Base-by-base conservation (phyloP, 139 green algal species). In the Deuterostichococcus epilithicus region DNA sequence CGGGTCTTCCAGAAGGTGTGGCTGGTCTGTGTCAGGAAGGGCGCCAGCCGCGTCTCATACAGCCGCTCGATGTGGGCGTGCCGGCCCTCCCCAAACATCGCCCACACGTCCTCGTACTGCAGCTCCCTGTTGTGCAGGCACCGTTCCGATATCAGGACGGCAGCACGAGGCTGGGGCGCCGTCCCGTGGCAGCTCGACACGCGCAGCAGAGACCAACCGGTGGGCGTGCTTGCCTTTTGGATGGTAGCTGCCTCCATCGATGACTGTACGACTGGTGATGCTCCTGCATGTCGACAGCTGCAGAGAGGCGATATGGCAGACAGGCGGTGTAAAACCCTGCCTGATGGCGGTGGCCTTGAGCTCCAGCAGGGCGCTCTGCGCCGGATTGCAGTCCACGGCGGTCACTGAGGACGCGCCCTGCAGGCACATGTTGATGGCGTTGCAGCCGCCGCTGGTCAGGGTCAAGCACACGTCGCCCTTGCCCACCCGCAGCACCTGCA, bases 321-420 rank as follows among this genome's bases (percentile, higher is more conserved):
- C n/a, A n/a, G n/a, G n/a, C n/a, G n/a, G n/a, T n/a, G n/a, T n/a
- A n/a, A n/a, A n/a, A n/a, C n/a, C n/a, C n/a, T n/a, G n/a, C n/a
- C 79, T 85, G 81, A 97, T 95, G 68, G 92, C 93, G 59, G 81
- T 75, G 35, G 82, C 71, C 83, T 99, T 99, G 5, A 99, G 88
- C 87, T 99, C 96, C 58, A 99, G 86, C 45, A 99, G 87, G 25
- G 92, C 92, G 13, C 78, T 90, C 84, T 98, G 95, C 10, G 96
- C 96, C 26, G 94, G 94, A 86, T 99, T 99, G 90, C 97, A 98
- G 90, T 99, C 96, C 67, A 99, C 96, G 3, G 86, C 90, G 58
- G 45, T 68, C 60, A 95, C 88, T 70, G 94, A 82, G 35, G 90
- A 87, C 15, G 91, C 94, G 63, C 93, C 93, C 38, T 96, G 81